Conservation (phyloP, 2,329 filamentous ascomycete species). For the Aureobasidium lini region DNA sequence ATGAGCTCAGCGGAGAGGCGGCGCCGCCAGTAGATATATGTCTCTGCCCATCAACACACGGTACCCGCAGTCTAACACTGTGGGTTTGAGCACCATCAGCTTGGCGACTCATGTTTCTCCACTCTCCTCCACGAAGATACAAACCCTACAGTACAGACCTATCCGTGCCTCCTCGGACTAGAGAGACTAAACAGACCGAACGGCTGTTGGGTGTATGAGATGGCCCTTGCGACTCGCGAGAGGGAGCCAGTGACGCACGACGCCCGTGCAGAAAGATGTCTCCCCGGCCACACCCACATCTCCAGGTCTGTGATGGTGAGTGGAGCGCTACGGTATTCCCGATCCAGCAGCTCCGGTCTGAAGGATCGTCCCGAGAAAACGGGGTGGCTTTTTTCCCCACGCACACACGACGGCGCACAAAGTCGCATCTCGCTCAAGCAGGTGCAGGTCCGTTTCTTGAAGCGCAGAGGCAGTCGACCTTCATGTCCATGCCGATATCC, state of each 20-base stretch:
- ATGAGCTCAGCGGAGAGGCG: not conserved
- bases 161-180: not conserved
- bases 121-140: not conserved
- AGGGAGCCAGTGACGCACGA: not conserved
- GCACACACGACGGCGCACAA: not conserved
- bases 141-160: not conserved
- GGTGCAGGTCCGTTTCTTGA: not conserved
- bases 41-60: not conserved
- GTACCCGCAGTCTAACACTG: not conserved
- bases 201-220: not conserved
- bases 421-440: not conserved
- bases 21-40: not conserved
- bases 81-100: not conserved
- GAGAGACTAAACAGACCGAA: not conserved
- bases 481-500: not conserved
- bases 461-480: not conserved
- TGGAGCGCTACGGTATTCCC: not conserved
- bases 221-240: not conserved
- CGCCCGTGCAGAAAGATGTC: not conserved
- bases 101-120: slow-evolving; percentile 1
- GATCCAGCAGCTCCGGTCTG: not conserved
- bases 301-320: slow-evolving; percentile 1
- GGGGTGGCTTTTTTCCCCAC: slow-evolving; percentile 6
- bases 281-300: slow-evolving; percentile 7
- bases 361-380: not conserved